Percentiles rank a stretch among this genome's conserved stretches.
These are phyloP conservation scores for Naegleria lovaniensis DNA, from an alignment of 208 protist species.

Conservation along the genomic window DNA sequence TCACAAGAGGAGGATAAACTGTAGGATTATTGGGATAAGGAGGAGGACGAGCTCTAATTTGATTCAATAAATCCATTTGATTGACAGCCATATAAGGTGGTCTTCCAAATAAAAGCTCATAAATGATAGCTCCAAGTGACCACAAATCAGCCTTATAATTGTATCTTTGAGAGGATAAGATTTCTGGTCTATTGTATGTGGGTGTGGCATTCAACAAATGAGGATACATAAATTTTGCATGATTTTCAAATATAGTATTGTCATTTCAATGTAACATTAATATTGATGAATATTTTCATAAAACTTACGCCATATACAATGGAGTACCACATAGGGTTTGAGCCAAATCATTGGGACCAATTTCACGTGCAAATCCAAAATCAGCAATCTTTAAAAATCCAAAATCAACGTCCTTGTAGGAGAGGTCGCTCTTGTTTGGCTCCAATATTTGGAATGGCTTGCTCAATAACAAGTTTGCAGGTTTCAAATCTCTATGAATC, in stretches of 20 bases:
- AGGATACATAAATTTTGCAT: too few species aligned
- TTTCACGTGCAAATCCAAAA: constrained; percentile 4
- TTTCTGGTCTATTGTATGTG: constrained; percentile 56
- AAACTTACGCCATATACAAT: not conserved
- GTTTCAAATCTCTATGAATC: constrained; percentile 78
- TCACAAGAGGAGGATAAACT: not conserved
- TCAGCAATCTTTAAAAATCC: constrained; percentile 18
- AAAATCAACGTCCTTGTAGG: not conserved
- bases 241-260: too few species aligned
- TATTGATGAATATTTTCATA: too few species aligned
- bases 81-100: constrained; percentile 40
- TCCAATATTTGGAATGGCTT: constrained; percentile 50
- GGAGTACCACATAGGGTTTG: constrained; percentile 1
- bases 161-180: constrained; percentile 53
- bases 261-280: too few species aligned
- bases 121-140: constrained; percentile 64
- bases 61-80: constrained; percentile 40
- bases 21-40: not conserved
- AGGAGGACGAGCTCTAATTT: not conserved
- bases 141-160: constrained; percentile 65
- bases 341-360: not conserved
- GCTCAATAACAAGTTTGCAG: constrained; percentile 68
- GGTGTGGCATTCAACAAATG: constrained; percentile 52
- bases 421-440: constrained; percentile 34
- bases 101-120: constrained; percentile 59